Percentiles rank a stretch among this genome's conserved stretches.
phyloP scores from a whole-genome alignment of 1,284 basidiomycete genomes.

The Cutaneotrichosporon sp. region DNA sequence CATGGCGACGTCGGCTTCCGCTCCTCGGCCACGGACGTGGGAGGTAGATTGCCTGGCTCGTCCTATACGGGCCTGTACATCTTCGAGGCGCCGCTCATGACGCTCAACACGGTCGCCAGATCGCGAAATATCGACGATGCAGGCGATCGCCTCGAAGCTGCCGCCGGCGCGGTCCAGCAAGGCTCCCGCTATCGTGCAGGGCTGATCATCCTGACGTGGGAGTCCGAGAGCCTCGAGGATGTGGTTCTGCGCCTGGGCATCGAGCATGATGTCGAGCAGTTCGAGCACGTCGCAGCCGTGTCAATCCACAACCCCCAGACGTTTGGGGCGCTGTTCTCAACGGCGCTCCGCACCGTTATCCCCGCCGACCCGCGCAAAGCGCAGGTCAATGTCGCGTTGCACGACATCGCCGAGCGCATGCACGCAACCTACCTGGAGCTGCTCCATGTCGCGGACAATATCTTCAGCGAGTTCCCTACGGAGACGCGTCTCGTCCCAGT shows the following conservation, averaged over 20 bases:
- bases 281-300: slow-evolving; percentile 30
- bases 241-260: slow-evolving; percentile 36
- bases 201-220: slow-evolving; percentile 44
- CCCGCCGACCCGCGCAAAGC: slow-evolving; percentile 25
- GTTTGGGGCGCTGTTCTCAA: slow-evolving; percentile 32
- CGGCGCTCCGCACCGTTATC: slow-evolving; percentile 21
- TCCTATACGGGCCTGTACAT: slow-evolving; percentile 34
- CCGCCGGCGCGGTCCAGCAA: slow-evolving; percentile 25
- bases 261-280: slow-evolving; percentile 25
- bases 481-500: background rate
- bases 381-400: slow-evolving; percentile 28
- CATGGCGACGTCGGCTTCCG: slow-evolving; percentile 28
- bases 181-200: slow-evolving; percentile 30
- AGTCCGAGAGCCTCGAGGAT: slow-evolving; percentile 39
- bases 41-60: slow-evolving; percentile 19
- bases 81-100: slow-evolving; percentile 36
- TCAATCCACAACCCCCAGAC: slow-evolving; percentile 35
- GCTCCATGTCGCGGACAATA: slow-evolving; percentile 20
- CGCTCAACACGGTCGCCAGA: slow-evolving; percentile 11
- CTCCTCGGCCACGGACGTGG: slow-evolving; percentile 15
- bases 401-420: slow-evolving; percentile 22
- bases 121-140: slow-evolving; percentile 35
- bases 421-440: slow-evolving; percentile 27
- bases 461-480: slow-evolving; percentile 13
- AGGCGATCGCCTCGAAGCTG: slow-evolving; percentile 32